These are phyloP conservation scores for Hericium rajendrae DNA, from an alignment of 768 basidiomycete genomes.

Conservation along the genomic window DNA sequence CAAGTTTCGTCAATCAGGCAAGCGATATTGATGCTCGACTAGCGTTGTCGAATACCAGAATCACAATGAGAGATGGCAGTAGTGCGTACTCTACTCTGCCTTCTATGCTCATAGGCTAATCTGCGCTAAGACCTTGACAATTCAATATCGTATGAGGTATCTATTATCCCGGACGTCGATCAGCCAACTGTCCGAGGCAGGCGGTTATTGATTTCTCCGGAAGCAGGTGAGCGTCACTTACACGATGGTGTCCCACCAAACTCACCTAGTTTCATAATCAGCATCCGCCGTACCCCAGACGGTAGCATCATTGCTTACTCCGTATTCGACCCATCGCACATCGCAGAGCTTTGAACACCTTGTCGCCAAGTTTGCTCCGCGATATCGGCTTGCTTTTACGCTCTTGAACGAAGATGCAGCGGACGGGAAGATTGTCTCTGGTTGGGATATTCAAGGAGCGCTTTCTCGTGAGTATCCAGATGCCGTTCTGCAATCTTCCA, in stretches of 20 bases:
- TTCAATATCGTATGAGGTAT: neutral
- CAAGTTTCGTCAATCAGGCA: neutral
- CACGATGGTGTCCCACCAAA: neutral
- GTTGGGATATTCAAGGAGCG: constrained; percentile 68
- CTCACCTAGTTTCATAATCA: neutral
- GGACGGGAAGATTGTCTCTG: constrained; percentile 42
- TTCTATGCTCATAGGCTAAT: neutral
- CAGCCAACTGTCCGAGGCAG: neutral
- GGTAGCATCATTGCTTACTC: constrained; percentile 30
- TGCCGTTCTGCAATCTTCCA: neutral
- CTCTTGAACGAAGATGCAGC: constrained; percentile 86
- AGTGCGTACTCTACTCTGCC: neutral
- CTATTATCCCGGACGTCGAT: neutral
- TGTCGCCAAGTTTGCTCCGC: constrained; percentile 67
- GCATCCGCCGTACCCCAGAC: constrained; percentile 19
- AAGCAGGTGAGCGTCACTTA: constrained; percentile 3
- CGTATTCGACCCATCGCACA: constrained; percentile 33
- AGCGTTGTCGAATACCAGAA: no score
- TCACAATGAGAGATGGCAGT: neutral
- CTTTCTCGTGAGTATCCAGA: constrained; percentile 54
- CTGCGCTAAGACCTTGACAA: neutral
- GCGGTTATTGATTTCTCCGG: neutral
- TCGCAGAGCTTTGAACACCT: constrained; percentile 34
- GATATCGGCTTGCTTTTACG: constrained; percentile 85
- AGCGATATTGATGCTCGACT: neutral